Conservation (phyloP, 129 eudicot species). For the Lactuca saligna region DNA sequence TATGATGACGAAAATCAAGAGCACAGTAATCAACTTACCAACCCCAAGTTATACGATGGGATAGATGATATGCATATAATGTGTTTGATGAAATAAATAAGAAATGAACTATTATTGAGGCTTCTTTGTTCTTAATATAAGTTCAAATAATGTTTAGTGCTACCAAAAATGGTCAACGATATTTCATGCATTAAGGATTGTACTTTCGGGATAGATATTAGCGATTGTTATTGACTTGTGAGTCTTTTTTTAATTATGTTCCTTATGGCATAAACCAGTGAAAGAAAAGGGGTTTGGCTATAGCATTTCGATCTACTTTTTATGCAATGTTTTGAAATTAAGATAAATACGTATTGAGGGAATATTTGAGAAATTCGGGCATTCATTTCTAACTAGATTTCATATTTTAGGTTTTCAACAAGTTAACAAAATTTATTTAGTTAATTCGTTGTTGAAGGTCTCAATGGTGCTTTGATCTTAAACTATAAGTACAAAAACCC, state of each 20-base stretch:
- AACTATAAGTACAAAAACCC: no score
- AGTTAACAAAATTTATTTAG: no score
- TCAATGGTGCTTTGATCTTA: no score
- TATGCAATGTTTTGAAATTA: not conserved
- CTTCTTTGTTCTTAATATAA: conserved; percentile 17
- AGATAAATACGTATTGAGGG: not conserved
- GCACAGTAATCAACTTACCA: conserved; percentile 96
- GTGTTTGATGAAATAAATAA: conserved; percentile 22
- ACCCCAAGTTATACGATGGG: conserved; percentile 88
- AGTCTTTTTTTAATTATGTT: conserved; percentile 1
- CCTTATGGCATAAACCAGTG: not conserved
- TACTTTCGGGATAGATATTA: conserved; percentile 6
- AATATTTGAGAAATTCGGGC: no score
- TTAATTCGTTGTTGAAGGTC: no score
- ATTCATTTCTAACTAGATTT: no score
- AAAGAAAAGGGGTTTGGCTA: not conserved
- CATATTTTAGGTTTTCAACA: no score
- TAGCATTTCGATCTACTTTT: not conserved
- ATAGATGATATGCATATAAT: conserved; percentile 7
- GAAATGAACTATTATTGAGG: conserved; percentile 16
- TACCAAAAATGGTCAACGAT: conserved; percentile 13
- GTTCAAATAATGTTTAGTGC: conserved; percentile 28
- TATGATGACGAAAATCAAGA: conserved; percentile 96
- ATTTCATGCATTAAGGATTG: conserved; percentile 12
- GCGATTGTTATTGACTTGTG: not conserved